Evolutionary conservation across 495 filamentous ascomycete species (phyloP), one percentile per base, ranked within the genome.

Genomic region (Penicillium herquei): DNA sequence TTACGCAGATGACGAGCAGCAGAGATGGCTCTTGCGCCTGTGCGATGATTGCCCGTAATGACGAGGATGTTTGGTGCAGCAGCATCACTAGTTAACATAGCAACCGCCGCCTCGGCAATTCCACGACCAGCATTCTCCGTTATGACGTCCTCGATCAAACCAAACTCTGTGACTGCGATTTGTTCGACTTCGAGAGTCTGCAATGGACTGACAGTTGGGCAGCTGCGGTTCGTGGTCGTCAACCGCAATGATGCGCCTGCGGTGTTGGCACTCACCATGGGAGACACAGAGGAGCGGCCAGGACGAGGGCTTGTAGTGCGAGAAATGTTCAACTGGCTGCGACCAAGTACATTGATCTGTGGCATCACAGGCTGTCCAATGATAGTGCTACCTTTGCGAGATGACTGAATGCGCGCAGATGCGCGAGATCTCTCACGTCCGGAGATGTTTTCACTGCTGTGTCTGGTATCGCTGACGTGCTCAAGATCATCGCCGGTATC

Each of bases 121-220:
- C 91, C 87, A 16, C 92, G 83, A 9, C 88, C 92, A 0, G 91
- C 89, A 66, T 93, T 96, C 65, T 97, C 94, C 0, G 90, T 86
- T 70, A 97, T 88, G 64, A 97, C 86, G 48, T 94, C 89, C 64
- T 93, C 89, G 0, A 87, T 88, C 41, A 98, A 75, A 5, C 90
- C 91, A 56, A 94, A 84, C 56, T 96, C 91, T 21, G 84, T 81
- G 39, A 89, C 84, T 0, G 91, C 90, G 49, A 92, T 85, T 59
- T 92, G 91, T 70, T 98, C 94, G 21, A 97, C 81, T 56, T 93
- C 91, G 33, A 93, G 82, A 77, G 95, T 92, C 63, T 93, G 90
- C 33, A 92, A 70, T 14, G 92, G 89, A 48, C 86, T 89, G 52
- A 97, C 84, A 12, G 87, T 84, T 44, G 93, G 90, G 56, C 93